phyloP scores from a whole-genome alignment of 148 eudicot genomes.

The Camellia japonica region DNA sequence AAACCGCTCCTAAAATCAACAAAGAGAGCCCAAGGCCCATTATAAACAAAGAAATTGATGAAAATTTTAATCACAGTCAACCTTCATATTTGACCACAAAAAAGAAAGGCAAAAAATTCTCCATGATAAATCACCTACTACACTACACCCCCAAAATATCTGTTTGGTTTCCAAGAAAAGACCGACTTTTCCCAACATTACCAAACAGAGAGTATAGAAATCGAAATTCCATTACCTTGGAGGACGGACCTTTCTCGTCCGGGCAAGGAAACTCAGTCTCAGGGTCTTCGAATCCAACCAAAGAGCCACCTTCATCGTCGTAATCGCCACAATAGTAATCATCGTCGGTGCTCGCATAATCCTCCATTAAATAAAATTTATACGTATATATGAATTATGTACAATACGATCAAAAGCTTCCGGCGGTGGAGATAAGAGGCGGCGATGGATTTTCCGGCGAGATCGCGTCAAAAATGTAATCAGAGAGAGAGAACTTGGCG shows the following conservation, averaged over 20 bases:
- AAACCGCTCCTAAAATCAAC: no score
- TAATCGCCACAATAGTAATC: constrained; percentile 26
- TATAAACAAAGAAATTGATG: background rate
- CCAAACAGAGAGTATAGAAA: background rate
- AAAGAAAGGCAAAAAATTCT: background rate
- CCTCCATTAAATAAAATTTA: constrained; percentile 27
- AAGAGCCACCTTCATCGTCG: constrained; percentile 27
- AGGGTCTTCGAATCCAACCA: constrained; percentile 28
- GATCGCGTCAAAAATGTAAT: background rate
- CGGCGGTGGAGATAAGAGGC: background rate
- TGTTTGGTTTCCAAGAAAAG: background rate
- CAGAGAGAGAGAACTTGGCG: background rate
- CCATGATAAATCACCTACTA: background rate
- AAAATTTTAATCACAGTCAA: background rate
- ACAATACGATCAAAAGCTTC: background rate
- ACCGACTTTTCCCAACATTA: background rate
- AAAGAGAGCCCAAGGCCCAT: background rate
- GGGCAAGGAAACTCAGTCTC: constrained; percentile 16
- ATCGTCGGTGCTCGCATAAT: constrained; percentile 35
- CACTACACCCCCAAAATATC: background rate
- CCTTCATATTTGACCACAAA: background rate
- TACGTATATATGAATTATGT: background rate
- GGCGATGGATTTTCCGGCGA: background rate
- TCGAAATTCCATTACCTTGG: constrained; percentile 29
- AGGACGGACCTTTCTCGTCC: constrained; percentile 23